phyloP scores from a whole-genome alignment of 2,329 filamentous ascomycete species.

The Colletotrichum neosansevieriae region DNA sequence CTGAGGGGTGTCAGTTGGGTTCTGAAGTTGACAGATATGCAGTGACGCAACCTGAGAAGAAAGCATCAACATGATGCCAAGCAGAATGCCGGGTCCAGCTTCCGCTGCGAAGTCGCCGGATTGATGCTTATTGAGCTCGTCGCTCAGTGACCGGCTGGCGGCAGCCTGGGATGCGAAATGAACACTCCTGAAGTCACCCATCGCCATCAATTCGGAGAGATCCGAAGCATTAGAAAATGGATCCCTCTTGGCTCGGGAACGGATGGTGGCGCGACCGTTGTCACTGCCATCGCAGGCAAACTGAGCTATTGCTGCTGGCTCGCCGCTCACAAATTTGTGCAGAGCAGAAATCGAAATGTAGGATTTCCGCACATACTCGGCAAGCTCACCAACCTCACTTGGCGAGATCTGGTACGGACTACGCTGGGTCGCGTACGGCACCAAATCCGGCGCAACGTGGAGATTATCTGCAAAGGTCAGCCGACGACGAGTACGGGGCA shows the following conservation, averaged over 20 bases:
- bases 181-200: constrained; percentile 1
- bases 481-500: not conserved
- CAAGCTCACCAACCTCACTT: not conserved
- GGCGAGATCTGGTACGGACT: not conserved
- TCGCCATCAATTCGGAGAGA: not conserved
- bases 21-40: accelerated
- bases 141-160: not conserved
- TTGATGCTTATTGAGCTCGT: not conserved
- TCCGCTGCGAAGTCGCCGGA: not conserved
- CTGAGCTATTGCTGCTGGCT: not conserved
- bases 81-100: not conserved
- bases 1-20: not conserved
- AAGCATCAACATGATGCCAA: constrained; percentile 21
- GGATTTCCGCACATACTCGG: constrained; percentile 8
- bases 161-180: constrained; percentile 15
- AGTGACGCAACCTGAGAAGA: not conserved
- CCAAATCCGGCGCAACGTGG: constrained; percentile 3
- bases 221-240: not conserved
- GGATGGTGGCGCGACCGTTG: not conserved
- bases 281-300: not conserved
- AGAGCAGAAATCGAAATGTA: constrained; percentile 20
- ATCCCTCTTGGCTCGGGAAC: not conserved
- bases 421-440: constrained; percentile 5
- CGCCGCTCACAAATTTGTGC: constrained; percentile 10
- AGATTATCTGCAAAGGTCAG: constrained; percentile 11